Evolutionary conservation across 306 rosid genomes (phyloP).

Genomic region (Abrus precatorius): DNA sequence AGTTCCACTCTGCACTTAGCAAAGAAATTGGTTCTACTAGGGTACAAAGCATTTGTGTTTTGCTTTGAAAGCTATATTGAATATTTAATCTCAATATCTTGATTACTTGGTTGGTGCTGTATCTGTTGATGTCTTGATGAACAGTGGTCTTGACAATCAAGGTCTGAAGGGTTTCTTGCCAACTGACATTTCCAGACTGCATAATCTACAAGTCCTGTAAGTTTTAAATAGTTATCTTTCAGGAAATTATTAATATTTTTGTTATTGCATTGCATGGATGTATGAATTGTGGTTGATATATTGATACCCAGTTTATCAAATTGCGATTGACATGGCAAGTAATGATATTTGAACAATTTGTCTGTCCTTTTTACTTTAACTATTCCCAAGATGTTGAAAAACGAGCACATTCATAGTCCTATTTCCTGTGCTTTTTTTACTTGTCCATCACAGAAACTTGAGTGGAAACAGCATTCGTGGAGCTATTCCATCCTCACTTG

Average conservation of each 20-base stretch:
- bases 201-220: constrained; percentile 82
- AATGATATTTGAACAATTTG: constrained; percentile 28
- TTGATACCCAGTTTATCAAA: constrained; percentile 29
- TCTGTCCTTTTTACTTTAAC: neutral
- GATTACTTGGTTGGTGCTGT: constrained; percentile 53
- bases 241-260: constrained; percentile 24
- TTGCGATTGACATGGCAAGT: constrained; percentile 5
- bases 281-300: constrained; percentile 19
- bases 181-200: constrained; percentile 75
- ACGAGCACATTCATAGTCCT: constrained; percentile 25
- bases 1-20: constrained; percentile 32
- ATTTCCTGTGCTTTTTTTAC: constrained; percentile 47
- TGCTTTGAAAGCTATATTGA: constrained; percentile 27
- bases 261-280: constrained; percentile 22
- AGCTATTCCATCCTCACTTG: constrained; percentile 82
- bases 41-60: constrained; percentile 32
- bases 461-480: constrained; percentile 90
- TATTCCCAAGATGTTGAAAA: constrained; percentile 30
- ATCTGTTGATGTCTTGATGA: constrained; percentile 57
- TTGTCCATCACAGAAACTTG: constrained; percentile 70
- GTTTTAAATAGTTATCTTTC: constrained; percentile 49
- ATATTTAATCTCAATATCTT: constrained; percentile 43
- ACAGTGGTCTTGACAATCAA: constrained; percentile 94
- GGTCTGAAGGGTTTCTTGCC: constrained; percentile 89
- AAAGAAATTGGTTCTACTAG: constrained; percentile 25